Percentiles rank a stretch among this genome's conserved stretches.
Conservation (phyloP, 2,329 filamentous ascomycete genomes). For the Fusarium avenaceum region DNA sequence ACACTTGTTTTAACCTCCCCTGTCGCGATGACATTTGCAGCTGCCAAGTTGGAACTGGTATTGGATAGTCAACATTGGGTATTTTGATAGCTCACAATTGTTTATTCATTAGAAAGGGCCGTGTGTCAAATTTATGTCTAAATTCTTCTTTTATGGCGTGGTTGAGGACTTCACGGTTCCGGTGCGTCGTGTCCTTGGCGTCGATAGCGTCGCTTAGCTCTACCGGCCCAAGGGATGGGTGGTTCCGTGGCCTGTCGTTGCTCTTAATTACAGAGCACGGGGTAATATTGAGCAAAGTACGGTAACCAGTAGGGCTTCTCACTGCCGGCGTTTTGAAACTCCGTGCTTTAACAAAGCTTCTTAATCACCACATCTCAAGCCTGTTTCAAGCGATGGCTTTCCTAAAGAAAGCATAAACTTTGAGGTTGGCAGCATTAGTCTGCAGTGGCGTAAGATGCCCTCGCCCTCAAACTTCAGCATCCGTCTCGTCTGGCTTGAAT, state of each 20-base stretch:
- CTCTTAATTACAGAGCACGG: no score
- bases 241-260: no score
- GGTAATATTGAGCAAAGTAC: no score
- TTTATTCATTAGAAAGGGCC: background rate
- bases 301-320: no score
- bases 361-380: background rate
- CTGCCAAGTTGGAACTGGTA: background rate
- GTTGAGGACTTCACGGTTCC: background rate
- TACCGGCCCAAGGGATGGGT: constrained; percentile 16
- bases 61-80: background rate
- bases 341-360: background rate
- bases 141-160: constrained; percentile 7
- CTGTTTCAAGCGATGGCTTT: background rate
- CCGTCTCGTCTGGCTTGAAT: constrained; percentile 7
- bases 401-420: background rate
- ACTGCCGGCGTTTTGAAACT: background rate
- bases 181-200: background rate
- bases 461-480: background rate
- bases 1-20: constrained; percentile 1
- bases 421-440: background rate
- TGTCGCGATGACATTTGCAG: constrained; percentile 7
- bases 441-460: background rate
- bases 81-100: constrained; percentile 11
- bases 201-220: background rate
- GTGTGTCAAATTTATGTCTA: background rate